These are phyloP conservation scores for Mortierella sp. DNA, from an alignment of 371 early-diverging fungal species.

Conservation along the genomic window DNA sequence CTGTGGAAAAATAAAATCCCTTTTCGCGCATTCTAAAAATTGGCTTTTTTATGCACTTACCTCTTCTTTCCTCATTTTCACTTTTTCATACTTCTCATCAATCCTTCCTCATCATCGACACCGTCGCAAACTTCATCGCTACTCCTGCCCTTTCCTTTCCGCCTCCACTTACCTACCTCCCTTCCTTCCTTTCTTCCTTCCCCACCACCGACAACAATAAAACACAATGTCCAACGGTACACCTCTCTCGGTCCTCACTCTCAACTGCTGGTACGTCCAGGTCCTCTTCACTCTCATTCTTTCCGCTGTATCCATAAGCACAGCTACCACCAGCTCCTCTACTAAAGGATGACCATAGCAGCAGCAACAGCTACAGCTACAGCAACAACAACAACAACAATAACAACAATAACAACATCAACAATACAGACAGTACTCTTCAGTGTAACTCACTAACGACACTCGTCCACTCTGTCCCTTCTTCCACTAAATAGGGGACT, in stretches of 20 bases:
- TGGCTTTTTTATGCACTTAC: neutral
- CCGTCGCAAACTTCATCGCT: neutral
- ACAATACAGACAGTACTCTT: neutral
- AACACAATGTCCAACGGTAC: constrained; percentile 16
- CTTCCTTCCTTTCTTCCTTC: neutral
- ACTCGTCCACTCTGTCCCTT: neutral
- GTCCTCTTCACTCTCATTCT: neutral
- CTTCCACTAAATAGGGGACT: constrained; percentile 63
- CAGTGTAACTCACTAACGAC: neutral
- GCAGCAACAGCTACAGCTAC: neutral
- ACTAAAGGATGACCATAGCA: too few relatives aligned
- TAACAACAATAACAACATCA: neutral
- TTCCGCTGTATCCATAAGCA: neutral
- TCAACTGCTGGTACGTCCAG: constrained; percentile 70
- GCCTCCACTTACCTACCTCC: neutral
- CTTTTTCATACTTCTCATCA: neutral
- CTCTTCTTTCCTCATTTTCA: too few relatives aligned
- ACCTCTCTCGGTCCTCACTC: constrained; percentile 62
- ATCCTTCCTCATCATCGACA: neutral
- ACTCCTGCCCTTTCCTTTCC: too few relatives aligned
- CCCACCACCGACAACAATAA: neutral
- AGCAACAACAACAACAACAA: neutral
- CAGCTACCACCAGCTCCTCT: neutral
- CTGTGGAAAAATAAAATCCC: neutral
- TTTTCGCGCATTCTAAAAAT: neutral